Conservation (phyloP, 2,329 filamentous ascomycete genomes). For the Akanthomyces dipterigenus region DNA sequence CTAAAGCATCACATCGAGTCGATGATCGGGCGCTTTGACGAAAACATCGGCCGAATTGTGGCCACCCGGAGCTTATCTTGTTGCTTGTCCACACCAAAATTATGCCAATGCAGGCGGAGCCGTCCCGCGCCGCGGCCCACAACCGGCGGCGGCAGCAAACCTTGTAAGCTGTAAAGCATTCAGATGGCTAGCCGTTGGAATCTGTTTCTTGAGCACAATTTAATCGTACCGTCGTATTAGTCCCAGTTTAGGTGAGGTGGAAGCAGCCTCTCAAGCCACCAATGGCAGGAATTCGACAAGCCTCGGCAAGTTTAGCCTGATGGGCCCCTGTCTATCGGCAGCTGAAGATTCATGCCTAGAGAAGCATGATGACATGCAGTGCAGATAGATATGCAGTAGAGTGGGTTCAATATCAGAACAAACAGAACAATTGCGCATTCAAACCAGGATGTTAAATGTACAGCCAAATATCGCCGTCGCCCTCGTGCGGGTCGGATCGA, state of each 20-base stretch:
- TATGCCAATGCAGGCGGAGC: neutral
- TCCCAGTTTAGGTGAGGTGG: too few relatives aligned
- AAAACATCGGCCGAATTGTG: neutral
- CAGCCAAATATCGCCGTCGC: neutral
- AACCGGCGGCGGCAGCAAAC: neutral
- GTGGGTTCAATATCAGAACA: neutral
- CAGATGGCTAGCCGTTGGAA: neutral
- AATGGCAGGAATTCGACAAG: neutral
- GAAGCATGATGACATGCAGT: neutral
- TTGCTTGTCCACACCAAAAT: neutral
- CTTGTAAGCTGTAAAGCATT: neutral
- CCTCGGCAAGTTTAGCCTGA: neutral
- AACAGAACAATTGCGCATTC: neutral
- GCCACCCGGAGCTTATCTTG: neutral
- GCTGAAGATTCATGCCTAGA: neutral
- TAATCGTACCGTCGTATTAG: neutral
- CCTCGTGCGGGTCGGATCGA: neutral
- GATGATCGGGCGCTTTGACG: neutral
- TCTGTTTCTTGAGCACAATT: too few relatives aligned
- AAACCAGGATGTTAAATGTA: slow-evolving; percentile 1
- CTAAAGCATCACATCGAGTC: neutral
- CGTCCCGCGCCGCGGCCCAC: neutral
- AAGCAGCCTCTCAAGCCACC: neutral
- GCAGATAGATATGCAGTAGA: neutral
- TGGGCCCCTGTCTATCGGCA: neutral